These are phyloP conservation scores for Meyerozyma guilliermondii DNA, from an alignment of 1,139 yeast species.

Conservation along the genomic window DNA sequence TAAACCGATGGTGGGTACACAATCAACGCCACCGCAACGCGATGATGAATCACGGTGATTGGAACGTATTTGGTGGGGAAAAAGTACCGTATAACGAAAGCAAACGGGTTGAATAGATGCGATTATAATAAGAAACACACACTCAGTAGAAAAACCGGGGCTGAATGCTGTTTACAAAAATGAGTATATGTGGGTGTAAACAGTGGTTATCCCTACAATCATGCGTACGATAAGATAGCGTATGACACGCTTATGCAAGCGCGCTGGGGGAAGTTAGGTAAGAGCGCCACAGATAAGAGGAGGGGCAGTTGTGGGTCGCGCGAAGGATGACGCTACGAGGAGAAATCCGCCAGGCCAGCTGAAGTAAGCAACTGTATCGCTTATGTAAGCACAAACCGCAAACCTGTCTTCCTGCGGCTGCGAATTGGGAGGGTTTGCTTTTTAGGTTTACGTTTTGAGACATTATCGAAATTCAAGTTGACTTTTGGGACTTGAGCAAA, in stretches of 20 bases:
- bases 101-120: background rate
- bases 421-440: no score
- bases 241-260: slow-evolving; percentile 2
- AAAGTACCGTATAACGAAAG: background rate
- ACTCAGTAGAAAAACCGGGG: no score
- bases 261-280: background rate
- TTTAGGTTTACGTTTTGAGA: no score
- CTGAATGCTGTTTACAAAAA: no score
- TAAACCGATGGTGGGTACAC: background rate
- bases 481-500: no score
- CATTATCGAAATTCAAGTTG: no score
- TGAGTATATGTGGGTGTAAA: background rate
- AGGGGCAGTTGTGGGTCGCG: background rate
- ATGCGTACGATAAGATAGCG: slow-evolving; percentile 1
- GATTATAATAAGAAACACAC: no score
- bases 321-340: background rate
- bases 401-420: no score
- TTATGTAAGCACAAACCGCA: no score
- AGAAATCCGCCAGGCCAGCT: background rate
- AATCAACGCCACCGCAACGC: background rate
- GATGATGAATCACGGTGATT: background rate
- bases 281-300: slow-evolving; percentile 1
- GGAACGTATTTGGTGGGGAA: background rate
- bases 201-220: background rate
- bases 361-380: background rate